phyloP scores from a whole-genome alignment of 2,329 filamentous ascomycete genomes.

The Neofusicoccum umdonicola region DNA sequence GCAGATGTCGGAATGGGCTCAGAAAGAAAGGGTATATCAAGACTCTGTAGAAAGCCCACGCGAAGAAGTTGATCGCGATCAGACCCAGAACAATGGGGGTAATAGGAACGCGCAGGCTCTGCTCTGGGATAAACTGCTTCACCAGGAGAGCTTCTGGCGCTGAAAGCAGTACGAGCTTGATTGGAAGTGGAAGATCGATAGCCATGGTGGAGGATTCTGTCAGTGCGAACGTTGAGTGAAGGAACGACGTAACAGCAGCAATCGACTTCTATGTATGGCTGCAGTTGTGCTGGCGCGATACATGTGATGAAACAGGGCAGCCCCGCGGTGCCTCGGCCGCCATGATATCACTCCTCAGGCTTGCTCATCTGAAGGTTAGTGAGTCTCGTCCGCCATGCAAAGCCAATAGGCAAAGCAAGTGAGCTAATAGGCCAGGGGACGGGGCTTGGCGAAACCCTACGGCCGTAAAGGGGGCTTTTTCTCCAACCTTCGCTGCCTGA shows the following conservation, averaged over 20 bases:
- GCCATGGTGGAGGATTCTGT: constrained; percentile 7
- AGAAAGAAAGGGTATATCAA: constrained; percentile 39
- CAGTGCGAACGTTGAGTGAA: too few relatives aligned
- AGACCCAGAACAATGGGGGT: constrained; percentile 4
- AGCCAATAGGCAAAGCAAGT: background rate
- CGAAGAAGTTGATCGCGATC: constrained; percentile 4
- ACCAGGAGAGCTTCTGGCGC: constrained; percentile 12
- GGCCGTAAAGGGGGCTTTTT: background rate
- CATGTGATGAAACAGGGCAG: constrained; percentile 10
- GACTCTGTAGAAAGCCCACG: constrained; percentile 6
- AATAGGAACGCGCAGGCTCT: background rate
- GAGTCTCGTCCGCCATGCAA: background rate
- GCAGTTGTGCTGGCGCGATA: background rate
- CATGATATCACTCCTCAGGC: background rate
- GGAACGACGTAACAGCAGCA: background rate
- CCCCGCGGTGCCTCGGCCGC: constrained; percentile 5
- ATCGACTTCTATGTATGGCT: background rate
- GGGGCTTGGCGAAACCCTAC: background rate
- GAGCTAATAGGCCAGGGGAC: background rate
- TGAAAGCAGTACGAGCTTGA: constrained; percentile 2
- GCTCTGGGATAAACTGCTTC: constrained; percentile 11
- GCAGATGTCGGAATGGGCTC: constrained; percentile 41
- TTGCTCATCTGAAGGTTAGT: background rate
- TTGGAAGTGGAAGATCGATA: constrained; percentile 9
- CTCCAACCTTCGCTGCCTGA: background rate